Conservation (phyloP, 495 filamentous ascomycete species). For the Neurospora sp. region DNA sequence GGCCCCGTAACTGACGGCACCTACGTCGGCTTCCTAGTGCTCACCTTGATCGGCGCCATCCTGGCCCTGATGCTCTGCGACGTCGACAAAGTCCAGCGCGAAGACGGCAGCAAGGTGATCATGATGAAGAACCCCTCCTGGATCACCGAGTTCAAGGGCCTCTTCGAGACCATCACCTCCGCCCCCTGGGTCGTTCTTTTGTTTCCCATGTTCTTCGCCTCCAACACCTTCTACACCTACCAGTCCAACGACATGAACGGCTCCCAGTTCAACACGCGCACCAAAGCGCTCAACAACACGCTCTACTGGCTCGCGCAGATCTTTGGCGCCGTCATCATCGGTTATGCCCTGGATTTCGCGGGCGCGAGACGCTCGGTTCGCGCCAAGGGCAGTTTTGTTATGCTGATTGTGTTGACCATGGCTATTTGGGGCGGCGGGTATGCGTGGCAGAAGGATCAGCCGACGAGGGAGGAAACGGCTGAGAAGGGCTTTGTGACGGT, state of each 20-base stretch:
- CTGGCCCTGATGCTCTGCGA: constrained; percentile 66
- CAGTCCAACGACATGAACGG: constrained; percentile 53
- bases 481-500: constrained; percentile 25
- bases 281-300: constrained; percentile 70
- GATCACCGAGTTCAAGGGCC: constrained; percentile 66
- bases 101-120: constrained; percentile 67
- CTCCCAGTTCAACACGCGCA: constrained; percentile 72
- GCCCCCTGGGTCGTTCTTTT: constrained; percentile 74
- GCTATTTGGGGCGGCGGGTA: constrained; percentile 83
- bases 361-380: constrained; percentile 57
- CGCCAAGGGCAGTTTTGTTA: constrained; percentile 58
- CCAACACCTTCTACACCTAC: constrained; percentile 75
- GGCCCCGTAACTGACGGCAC: constrained; percentile 69
- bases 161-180: constrained; percentile 60
- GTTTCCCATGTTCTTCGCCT: constrained; percentile 80
- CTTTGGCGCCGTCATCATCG: constrained; percentile 69
- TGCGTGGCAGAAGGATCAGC: constrained; percentile 57
- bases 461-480: constrained; percentile 37
- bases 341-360: constrained; percentile 60
- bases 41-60: constrained; percentile 66
- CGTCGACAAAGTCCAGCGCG: constrained; percentile 64
- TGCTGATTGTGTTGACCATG: constrained; percentile 66
- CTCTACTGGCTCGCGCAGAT: constrained; percentile 89
- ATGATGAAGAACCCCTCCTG: constrained; percentile 80
- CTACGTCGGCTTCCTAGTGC: constrained; percentile 82